Base-by-base conservation (phyloP, 2,329 filamentous ascomycete genomes). In the Aureobasidium sp. region DNA sequence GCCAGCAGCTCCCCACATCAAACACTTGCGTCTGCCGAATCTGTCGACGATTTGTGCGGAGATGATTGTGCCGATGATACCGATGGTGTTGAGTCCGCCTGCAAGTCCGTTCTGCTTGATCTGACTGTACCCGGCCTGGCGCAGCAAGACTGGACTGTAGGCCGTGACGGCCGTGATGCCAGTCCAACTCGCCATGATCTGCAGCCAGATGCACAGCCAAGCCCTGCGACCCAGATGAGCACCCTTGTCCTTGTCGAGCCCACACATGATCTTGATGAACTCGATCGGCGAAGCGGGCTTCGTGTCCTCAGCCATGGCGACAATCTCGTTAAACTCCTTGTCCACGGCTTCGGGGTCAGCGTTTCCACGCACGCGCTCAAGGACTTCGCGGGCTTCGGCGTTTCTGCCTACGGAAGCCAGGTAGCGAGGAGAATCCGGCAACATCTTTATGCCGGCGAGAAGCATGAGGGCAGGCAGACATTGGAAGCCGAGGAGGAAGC, bases 31-130 rank as follows among this genome's bases (percentile, higher is more conserved):
- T 6, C 80, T 76, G 22, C 81, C 80, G 7, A 82, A 68, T 1
- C 75, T 74, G 67, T 83, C 81, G 36, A 83, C 75, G 12, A 82
- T 78, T 53, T 80, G 76, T 2, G 80, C 77, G 59, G 76, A 78
- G 62, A 80, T 79, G 39, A 80, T 77, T 2, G 80, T 83, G 1
- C 79, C 79, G 2, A 80, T 64, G 29, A 82, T 79, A 14, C 80
- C 80, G 53, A 82, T 73, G 0, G 79, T 82, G 68, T 82, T 83
- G 17, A 81, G 68, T 6, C 79, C 77, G 6, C 80, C 80, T 1
- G 80, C 76, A 11, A 83, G 75, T 39, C 80, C 77, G 57, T 77
- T 78, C 62, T 78, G 65, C 64, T 73, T 80, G 39, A 79, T 67
- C 5, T 72, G 69, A 65, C 67, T 72, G 64, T 73, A 76, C 3